phyloP scores from a whole-genome alignment of 1,284 basidiomycete species.

The Caloboletus firmus region DNA sequence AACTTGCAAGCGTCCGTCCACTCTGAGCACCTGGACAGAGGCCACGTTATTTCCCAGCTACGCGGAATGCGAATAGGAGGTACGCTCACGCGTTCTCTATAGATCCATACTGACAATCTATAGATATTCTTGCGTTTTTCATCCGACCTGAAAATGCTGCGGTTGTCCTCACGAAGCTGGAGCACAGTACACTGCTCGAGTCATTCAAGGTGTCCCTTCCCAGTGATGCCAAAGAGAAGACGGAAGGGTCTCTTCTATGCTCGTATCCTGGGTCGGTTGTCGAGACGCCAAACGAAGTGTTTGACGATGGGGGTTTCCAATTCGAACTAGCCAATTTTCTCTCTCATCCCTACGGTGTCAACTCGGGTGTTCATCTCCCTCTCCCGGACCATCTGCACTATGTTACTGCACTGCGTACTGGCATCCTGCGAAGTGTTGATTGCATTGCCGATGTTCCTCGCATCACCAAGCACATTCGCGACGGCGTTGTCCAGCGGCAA shows the following conservation, averaged over 20 bases:
- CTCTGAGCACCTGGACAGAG: conserved; percentile 4
- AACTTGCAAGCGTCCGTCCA: conserved; percentile 10
- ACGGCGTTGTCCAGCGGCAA: conserved; percentile 16
- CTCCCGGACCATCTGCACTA: conserved; percentile 22
- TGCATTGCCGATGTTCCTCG: conserved; percentile 12
- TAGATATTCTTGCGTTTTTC: conserved; percentile 28
- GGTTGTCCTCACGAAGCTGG: conserved; percentile 32
- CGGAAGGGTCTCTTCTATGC: conserved; percentile 32
- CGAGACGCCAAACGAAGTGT: conserved; percentile 16
- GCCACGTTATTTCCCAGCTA: conserved; percentile 11
- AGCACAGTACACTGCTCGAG: conserved; percentile 30
- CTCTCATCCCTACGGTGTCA: conserved; percentile 5
- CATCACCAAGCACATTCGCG: conserved; percentile 34
- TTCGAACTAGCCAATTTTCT: conserved; percentile 23
- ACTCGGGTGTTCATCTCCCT: neutral
- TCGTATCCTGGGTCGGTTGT: conserved; percentile 37
- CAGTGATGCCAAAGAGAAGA: neutral
- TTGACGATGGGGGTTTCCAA: conserved; percentile 27
- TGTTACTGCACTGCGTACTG: conserved; percentile 37
- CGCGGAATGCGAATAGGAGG: conserved; percentile 15
- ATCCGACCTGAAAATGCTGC: conserved; percentile 40
- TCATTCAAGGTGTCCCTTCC: conserved; percentile 35
- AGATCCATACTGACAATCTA: neutral
- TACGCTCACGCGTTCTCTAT: neutral
- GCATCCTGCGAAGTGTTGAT: conserved; percentile 35